phyloP scores from a whole-genome alignment of 2,329 filamentous ascomycete species.

The Colletotrichum melonis region DNA sequence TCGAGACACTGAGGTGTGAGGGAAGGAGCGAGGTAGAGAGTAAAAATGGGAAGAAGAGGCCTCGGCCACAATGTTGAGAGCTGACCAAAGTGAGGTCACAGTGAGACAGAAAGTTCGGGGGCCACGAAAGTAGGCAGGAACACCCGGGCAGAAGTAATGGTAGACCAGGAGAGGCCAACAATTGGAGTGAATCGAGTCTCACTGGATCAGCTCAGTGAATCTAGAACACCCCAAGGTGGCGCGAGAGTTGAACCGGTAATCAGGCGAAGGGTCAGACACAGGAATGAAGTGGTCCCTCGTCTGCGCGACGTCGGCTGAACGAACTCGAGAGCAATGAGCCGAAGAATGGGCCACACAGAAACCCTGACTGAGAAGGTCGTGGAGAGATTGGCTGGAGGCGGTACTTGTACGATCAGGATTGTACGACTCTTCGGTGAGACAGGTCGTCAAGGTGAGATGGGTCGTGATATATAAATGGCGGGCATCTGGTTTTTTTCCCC shows the following conservation, averaged over 20 bases:
- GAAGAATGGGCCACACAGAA: conserved; percentile 15
- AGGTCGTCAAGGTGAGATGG: conserved; percentile 19
- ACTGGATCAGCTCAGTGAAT: conserved; percentile 3
- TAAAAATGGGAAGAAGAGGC: not conserved
- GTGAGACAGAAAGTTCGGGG: conserved; percentile 22
- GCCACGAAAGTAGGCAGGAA: conserved; percentile 26
- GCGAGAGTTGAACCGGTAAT: conserved; percentile 11
- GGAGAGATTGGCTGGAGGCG: conserved; percentile 7
- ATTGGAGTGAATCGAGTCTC: conserved; percentile 14
- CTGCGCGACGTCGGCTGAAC: conserved; percentile 21
- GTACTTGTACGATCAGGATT: conserved; percentile 24
- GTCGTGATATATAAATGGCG: conserved; percentile 25
- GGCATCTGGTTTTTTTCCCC: not conserved
- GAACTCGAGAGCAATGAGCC: conserved; percentile 17
- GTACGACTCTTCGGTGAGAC: conserved; percentile 21
- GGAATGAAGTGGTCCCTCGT: conserved; percentile 1
- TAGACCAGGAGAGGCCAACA: conserved; percentile 1
- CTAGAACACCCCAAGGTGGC: conserved; percentile 16
- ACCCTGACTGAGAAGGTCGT: conserved; percentile 18
- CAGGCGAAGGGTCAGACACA: conserved; percentile 8
- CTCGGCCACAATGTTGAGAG: conserved; percentile 8
- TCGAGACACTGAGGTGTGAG: not conserved
- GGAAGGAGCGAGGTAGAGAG: not conserved
- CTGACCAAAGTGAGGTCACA: conserved; percentile 18
- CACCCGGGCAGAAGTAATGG: conserved; percentile 15